Conservation (phyloP, 495 filamentous ascomycete species). For the Penicillium ochrochloron region DNA sequence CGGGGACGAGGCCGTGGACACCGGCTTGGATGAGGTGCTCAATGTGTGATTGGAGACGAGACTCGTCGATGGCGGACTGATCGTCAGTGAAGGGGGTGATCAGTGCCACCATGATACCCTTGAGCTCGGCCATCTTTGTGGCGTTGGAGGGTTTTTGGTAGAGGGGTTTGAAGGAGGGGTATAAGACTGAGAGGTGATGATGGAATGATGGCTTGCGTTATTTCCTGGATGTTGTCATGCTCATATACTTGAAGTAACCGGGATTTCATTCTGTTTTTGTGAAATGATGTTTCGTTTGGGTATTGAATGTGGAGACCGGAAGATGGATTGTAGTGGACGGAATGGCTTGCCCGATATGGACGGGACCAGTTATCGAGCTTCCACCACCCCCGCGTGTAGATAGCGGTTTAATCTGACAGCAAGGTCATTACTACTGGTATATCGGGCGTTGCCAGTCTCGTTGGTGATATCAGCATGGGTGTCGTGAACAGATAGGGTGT, state of each 20-base stretch:
- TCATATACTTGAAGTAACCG: slow-evolving; percentile 4
- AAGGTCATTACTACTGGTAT: too few relatives aligned
- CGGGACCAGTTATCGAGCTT: too few relatives aligned
- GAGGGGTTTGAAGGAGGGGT: background rate
- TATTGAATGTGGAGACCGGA: background rate
- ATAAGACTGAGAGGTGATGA: background rate
- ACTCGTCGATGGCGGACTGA: slow-evolving; percentile 35
- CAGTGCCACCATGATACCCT: slow-evolving; percentile 43
- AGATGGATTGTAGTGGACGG: background rate
- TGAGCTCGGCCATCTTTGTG: slow-evolving; percentile 29
- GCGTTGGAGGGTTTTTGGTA: background rate
- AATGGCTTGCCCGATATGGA: slow-evolving; percentile 7
- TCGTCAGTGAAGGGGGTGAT: slow-evolving; percentile 47
- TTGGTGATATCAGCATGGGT: too few relatives aligned
- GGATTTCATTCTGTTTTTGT: slow-evolving; percentile 2
- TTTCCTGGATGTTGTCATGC: background rate
- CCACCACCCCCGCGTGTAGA: too few relatives aligned
- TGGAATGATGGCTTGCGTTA: background rate
- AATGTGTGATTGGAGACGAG: slow-evolving; percentile 42
- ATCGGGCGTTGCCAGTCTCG: too few relatives aligned
- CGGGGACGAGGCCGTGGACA: slow-evolving; percentile 46
- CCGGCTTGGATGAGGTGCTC: slow-evolving; percentile 40
- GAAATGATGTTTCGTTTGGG: background rate
- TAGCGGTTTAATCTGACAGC: too few relatives aligned
- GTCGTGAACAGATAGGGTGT: too few relatives aligned